These are phyloP conservation scores for Fusarium sp. DNA, from an alignment of 2,329 filamentous ascomycete genomes.

Conservation along the genomic window DNA sequence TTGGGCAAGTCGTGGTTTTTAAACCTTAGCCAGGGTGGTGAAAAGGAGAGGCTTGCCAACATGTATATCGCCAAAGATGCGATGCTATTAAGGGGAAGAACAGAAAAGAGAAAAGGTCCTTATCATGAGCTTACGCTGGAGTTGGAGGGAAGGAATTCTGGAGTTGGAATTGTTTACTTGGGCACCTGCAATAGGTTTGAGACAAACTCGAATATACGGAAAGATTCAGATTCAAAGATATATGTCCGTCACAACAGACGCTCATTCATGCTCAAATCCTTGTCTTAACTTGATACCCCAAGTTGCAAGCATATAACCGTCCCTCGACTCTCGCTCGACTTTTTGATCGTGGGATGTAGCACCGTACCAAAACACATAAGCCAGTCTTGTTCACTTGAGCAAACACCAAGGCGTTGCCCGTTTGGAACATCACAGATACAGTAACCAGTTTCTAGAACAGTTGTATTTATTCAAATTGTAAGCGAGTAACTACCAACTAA, in stretches of 20 bases:
- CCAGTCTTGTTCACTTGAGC: conserved; percentile 16
- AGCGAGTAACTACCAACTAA: conserved; percentile 5
- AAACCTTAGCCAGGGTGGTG: neutral
- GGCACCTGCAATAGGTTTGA: conserved; percentile 30
- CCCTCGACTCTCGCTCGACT: neutral
- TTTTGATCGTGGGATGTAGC: neutral
- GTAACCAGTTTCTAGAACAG: neutral
- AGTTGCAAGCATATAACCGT: conserved; percentile 19
- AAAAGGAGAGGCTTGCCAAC: neutral
- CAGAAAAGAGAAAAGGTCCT: conserved; percentile 19
- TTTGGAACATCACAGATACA: neutral
- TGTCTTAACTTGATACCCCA: conserved; percentile 30
- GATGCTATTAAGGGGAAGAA: conserved; percentile 13
- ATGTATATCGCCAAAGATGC: neutral
- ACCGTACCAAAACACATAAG: neutral
- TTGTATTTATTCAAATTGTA: conserved; percentile 14
- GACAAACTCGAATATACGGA: conserved; percentile 26
- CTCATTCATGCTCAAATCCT: conserved; percentile 31
- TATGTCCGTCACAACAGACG: conserved; percentile 15
- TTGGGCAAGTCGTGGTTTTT: neutral
- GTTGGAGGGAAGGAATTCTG: conserved; percentile 37
- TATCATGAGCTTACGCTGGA: conserved; percentile 42
- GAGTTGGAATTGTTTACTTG: conserved; percentile 36
- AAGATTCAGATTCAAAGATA: conserved; percentile 26
- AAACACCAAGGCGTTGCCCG: neutral